Evolutionary conservation across 2,329 filamentous ascomycete species (phyloP).

Genomic region (Hypoxylon rubiginosum): DNA sequence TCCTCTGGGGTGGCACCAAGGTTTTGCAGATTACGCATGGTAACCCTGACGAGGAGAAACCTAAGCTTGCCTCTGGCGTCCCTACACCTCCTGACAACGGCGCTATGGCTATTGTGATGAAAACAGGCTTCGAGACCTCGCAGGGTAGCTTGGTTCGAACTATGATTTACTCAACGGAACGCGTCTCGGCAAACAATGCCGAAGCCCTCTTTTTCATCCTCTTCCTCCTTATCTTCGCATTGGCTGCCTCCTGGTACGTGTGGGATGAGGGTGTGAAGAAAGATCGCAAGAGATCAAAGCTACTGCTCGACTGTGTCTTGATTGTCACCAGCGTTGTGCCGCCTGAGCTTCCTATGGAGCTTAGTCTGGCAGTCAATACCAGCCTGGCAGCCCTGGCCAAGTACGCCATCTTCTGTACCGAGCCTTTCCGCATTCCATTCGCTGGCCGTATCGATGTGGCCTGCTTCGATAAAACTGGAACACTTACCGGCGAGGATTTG

Average conservation of each 20-base stretch:
- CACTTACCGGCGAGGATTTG: slow-evolving; percentile 93
- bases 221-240: slow-evolving; percentile 94
- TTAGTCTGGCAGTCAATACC: slow-evolving; percentile 97
- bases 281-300: slow-evolving; percentile 96
- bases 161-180: slow-evolving; percentile 99
- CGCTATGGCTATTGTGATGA: slow-evolving; percentile 92
- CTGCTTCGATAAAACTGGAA: slow-evolving; percentile 99
- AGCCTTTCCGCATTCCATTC: slow-evolving; percentile 97
- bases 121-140: slow-evolving; percentile 98
- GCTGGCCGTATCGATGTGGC: slow-evolving; percentile 95
- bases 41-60: slow-evolving; percentile 79
- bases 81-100: slow-evolving; percentile 91
- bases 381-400: slow-evolving; percentile 94
- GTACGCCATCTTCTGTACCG: slow-evolving; percentile 97
- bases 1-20: slow-evolving; percentile 97
- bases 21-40: slow-evolving; percentile 95
- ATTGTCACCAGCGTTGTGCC: slow-evolving; percentile 98
- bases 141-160: slow-evolving; percentile 97
- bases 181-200: slow-evolving; percentile 97
- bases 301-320: slow-evolving; percentile 95
- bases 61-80: slow-evolving; percentile 80
- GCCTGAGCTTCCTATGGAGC: slow-evolving; percentile 98
- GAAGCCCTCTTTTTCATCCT: slow-evolving; percentile 98
- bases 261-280: slow-evolving; percentile 96
- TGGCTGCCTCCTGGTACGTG: slow-evolving; percentile 98